Base-by-base conservation (phyloP, 768 basidiomycete genomes). In the Leccinum longicurvipes region DNA sequence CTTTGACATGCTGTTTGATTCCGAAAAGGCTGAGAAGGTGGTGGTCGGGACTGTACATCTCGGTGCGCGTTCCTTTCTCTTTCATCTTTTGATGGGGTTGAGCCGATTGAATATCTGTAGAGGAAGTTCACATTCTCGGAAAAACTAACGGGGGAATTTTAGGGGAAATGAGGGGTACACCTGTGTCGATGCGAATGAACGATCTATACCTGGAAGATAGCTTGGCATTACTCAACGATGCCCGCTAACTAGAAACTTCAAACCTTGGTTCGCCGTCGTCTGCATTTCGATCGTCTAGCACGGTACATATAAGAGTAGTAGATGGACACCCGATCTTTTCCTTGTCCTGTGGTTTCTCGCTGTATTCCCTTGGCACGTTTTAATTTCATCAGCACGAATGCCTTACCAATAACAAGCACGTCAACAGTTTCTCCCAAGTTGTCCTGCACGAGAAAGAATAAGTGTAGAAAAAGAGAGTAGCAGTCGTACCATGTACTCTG, bases 371-470 rank as follows among this genome's bases (percentile, higher is more conserved):
- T 1, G 21, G 48, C n/a, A 44, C 2, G 17, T 14, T 24, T 54
- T 5, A 24, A 3, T 14, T 14, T 15, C n/a, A 51, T 1, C 9
- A 52, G 17, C 11, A 50, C 3, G 28, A 23, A 17, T 25, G 28
- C 64, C 85, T 60, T 66, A 87, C 92, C 91, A 31, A 98, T 84
- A 23, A 98, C 93, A 8, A 98, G 73, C 1, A 96, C 83, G 63
- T 98, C 96, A 4, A 95, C 86, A 0, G 89, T 94, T 74, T 97
- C 93, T 7, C 91, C 93, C 81, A 95, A 83, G 57, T 91, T 87
- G 61, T 95, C 93, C 90, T 91, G 51, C 8, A 42, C 15, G 10
- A 42, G 11, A 8, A 48, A 6, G 23, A 36, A 42, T 67, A 27
- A 62, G 19, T 12, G 15, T 19, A 19, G 34, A 28, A 32, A 28